Base-by-base conservation (phyloP, 176 grass and related monocot species). In the Dactylis glomerata region DNA sequence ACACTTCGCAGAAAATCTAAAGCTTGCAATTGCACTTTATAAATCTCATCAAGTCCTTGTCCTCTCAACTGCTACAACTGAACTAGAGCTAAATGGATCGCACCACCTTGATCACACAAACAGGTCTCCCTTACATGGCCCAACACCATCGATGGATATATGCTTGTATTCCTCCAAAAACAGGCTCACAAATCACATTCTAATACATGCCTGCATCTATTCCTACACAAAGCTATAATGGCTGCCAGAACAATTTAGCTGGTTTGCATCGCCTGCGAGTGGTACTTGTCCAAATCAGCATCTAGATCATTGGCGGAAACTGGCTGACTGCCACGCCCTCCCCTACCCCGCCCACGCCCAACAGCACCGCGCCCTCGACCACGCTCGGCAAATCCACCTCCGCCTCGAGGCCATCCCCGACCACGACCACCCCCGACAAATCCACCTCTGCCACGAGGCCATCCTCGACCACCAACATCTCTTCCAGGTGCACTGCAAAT, bases 211-310 rank as follows among this genome's bases (percentile, higher is more conserved):
- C 32, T 74, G 68, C 78, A 82, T 66, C 79, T 81, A 54, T 41
- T 42, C 55, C 69, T 67, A 81, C 44, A 68, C 12, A 87, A 87
- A 13, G 38, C 41, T 73, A 59, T 27, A 46, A 14, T 73, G 66
- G 66, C 9, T 15, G 13, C 5, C 31, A 15, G 10, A 58, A 61
- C 33, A 23, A 59, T 76, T 68, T 84, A 93, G 74, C 84, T 93
- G 68, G 77, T 81, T 31, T 91, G 79, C 78, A 82, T 88, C 59
- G 72, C 66, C 30, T 73, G 64, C 3, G 85, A 32, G 33, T 80
- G 88, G 82, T 93, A 90, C 78, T 87, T 93, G 45, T 88, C 91
- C 85, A 90, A 69, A 41, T 88, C 87, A 11, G 78, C 91, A 15
- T 93, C 88, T 22, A 93, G 88, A 62, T 87, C 85, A 55, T 83